Evolutionary conservation across 1,139 yeast species (phyloP).

Genomic region (Zygosaccharomyces pseudobailii): DNA sequence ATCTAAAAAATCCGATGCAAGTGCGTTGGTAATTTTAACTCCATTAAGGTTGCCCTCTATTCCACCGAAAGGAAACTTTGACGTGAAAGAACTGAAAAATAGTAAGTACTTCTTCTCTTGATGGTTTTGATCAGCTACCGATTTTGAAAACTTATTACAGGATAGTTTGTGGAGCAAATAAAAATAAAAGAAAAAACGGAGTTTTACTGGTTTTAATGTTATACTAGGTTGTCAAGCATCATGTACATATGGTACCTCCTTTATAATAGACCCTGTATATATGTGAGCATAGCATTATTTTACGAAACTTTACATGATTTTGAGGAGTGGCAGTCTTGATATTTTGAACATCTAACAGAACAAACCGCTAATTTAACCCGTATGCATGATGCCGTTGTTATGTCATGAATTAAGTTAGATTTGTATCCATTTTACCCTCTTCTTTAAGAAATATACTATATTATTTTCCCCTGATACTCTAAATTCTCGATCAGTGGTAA

Average conservation of each 20-base stretch:
- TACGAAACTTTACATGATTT: neutral
- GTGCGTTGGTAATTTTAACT: conserved; percentile 39
- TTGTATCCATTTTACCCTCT: neutral
- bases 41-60: conserved; percentile 71
- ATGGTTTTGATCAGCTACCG: neutral
- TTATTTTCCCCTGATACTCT: conserved; percentile 81
- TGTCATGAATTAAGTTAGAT: neutral
- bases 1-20: conserved; percentile 29
- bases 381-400: neutral
- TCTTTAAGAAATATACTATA: conserved; percentile 11
- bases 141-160: neutral
- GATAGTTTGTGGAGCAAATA: neutral
- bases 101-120: conserved; percentile 74
- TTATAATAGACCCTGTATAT: conserved; percentile 5
- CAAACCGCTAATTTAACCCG: too few species aligned
- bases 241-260: neutral
- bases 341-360: too few species aligned
- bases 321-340: neutral
- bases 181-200: neutral
- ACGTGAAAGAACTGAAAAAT: conserved; percentile 64
- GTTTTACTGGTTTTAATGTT: conserved; percentile 1
- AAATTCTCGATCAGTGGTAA: conserved; percentile 69
- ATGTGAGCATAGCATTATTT: neutral
- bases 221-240: neutral
- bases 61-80: conserved; percentile 81